Evolutionary conservation across 2,329 filamentous ascomycete genomes (phyloP).

Genomic region (Epicoccum nigrum): DNA sequence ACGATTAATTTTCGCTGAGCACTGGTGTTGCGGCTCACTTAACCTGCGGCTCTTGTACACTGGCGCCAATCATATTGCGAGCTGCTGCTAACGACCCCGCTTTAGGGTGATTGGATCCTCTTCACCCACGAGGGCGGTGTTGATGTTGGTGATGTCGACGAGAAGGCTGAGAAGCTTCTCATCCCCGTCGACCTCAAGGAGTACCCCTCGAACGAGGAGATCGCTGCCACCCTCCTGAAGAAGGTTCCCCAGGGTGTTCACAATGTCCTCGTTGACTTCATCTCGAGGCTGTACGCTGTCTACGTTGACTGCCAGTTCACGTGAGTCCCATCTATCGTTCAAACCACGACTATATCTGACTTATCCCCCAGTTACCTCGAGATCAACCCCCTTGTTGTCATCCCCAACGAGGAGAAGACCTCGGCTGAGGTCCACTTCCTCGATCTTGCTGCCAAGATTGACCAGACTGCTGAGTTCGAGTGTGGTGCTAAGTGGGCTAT

Average conservation of each 20-base stretch:
- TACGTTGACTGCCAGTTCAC: constrained; percentile 99
- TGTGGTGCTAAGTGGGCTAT: constrained; percentile 99
- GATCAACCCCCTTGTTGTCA: constrained; percentile 98
- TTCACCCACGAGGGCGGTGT: constrained; percentile 99
- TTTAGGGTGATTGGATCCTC: constrained; percentile 97
- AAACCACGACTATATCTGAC: constrained; percentile 21
- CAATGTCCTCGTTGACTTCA: constrained; percentile 99
- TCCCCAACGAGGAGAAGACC: constrained; percentile 90
- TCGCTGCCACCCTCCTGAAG: constrained; percentile 81
- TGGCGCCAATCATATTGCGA: constrained; percentile 36
- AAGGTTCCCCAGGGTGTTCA: constrained; percentile 95
- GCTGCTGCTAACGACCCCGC: constrained; percentile 40
- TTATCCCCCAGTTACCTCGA: constrained; percentile 74
- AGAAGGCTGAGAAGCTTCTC: constrained; percentile 97
- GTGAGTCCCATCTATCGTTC: constrained; percentile 35
- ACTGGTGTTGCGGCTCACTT: constrained; percentile 45
- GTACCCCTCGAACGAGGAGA: constrained; percentile 95
- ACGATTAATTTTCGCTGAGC: constrained; percentile 20
- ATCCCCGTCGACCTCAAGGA: constrained; percentile 93
- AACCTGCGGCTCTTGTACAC: constrained; percentile 22
- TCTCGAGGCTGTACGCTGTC: constrained; percentile 95
- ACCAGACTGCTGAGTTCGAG: constrained; percentile 99
- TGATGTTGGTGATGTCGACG: constrained; percentile 98
- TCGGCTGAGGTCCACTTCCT: constrained; percentile 97
- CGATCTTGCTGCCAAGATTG: constrained; percentile 96